Base-by-base conservation (phyloP, 1,284 basidiomycete species). In the Blastosporella zonata region DNA sequence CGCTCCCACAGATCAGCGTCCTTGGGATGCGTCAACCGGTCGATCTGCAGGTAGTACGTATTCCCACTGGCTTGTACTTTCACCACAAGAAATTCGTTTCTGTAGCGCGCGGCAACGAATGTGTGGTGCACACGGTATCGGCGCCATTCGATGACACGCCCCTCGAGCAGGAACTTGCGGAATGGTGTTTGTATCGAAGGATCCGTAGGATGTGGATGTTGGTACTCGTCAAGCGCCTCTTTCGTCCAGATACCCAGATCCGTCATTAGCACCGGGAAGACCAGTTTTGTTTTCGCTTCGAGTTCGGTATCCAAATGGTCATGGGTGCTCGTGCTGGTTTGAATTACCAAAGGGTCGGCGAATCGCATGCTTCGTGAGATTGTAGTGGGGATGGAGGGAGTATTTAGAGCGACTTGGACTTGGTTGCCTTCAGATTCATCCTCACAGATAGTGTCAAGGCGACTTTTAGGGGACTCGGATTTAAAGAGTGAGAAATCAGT, bases 101-200 rank as follows among this genome's bases (percentile, higher is more conserved):
- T 35, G 13, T 39, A 18, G 6, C 15, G 2, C 10, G 28, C 21
- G 1, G 23, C 4, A 3, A 44, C 22, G 12, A 21, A 34, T 25
- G 6, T 44, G 17, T 12, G 36, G 2, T 6, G 27, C 3, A 10
- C 36, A n/a, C 42, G 35, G 29, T 49, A 49, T 10, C 47, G 47
- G n/a, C 42, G 34, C 47, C 47, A 49, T 17, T 49, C 47, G 28
- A 49, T 13, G 4, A 49, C 17, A 8, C 22, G 47, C 6, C 36
- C 15, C 13, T 10, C 28, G 15, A 33, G 42, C 17, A 44, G 7
- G 7, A 39, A 33, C 9, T 44, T 20, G 3, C 36, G 47, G 17
- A 49, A 43, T 3, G 18, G 23, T 12, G 9, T 37, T n/a, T n/a
- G n/a, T n/a, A n/a, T n/a, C n/a, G n/a, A n/a, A n/a, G n/a, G n/a